phyloP scores from a whole-genome alignment of 441 rosid species.

The Bruguiera hainesii region DNA sequence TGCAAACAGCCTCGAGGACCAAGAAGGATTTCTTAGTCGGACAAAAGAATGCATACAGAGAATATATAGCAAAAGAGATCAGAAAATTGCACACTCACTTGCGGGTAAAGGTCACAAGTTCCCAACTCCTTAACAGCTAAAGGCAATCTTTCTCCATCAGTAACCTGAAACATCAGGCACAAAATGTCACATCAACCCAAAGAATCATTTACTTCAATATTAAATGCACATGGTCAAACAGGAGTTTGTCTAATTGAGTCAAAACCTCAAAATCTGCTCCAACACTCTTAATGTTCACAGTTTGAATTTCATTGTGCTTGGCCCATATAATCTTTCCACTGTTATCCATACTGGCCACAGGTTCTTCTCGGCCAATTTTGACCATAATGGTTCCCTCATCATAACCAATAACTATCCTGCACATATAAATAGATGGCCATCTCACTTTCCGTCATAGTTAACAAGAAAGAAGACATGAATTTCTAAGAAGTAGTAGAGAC shows the following conservation, averaged over 20 bases:
- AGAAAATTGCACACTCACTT: slow-evolving; percentile 52
- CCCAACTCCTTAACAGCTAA: slow-evolving; percentile 98
- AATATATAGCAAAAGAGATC: slow-evolving; percentile 7
- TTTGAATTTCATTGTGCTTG: slow-evolving; percentile 97
- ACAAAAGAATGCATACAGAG: background rate
- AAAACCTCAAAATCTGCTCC: slow-evolving; percentile 92
- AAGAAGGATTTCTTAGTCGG: too few relatives aligned
- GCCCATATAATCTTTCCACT: slow-evolving; percentile 99
- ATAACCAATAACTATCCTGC: slow-evolving; percentile 91
- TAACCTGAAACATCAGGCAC: slow-evolving; percentile 49
- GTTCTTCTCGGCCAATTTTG: slow-evolving; percentile 94
- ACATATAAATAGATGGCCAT: slow-evolving; percentile 14
- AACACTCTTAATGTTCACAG: slow-evolving; percentile 92
- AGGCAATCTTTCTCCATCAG: slow-evolving; percentile 97
- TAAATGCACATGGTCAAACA: slow-evolving; percentile 8
- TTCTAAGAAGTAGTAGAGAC: background rate
- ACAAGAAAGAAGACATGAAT: background rate
- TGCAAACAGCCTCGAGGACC: too few relatives aligned
- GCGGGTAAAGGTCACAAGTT: slow-evolving; percentile 98
- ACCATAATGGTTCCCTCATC: slow-evolving; percentile 99
- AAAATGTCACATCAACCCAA: slow-evolving; percentile 7
- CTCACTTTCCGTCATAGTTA: slow-evolving; percentile 8
- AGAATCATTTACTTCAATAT: slow-evolving; percentile 5
- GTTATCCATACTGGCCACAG: slow-evolving; percentile 98
- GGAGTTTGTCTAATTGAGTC: slow-evolving; percentile 3